Conservation (phyloP, 179 eudicot species). For the Silene noctiflora region DNA sequence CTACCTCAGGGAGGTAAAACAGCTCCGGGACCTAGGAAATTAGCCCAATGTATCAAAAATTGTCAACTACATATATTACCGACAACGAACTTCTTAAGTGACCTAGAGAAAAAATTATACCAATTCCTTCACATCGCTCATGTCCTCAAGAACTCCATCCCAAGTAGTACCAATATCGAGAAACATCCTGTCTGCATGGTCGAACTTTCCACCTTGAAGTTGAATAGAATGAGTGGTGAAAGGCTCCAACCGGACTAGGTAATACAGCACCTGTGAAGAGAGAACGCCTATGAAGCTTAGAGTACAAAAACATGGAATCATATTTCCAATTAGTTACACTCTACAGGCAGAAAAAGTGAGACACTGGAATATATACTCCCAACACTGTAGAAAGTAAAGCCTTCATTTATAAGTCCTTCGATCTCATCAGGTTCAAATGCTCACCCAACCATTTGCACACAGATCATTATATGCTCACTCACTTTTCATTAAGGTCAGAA, state of each 20-base stretch:
- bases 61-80: not conserved
- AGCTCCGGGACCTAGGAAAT: constrained; percentile 84
- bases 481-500: not conserved
- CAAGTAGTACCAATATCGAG: constrained; percentile 86
- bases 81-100: not conserved
- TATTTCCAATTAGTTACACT: constrained; percentile 5
- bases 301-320: not conserved
- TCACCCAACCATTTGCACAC: constrained; percentile 5
- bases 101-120: constrained; percentile 33
- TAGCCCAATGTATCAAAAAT: constrained; percentile 5
- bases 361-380: constrained; percentile 1
- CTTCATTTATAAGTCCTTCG: constrained; percentile 6
- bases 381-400: not conserved
- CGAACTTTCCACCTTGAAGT: constrained; percentile 96
- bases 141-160: constrained; percentile 95
- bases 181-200: constrained; percentile 99
- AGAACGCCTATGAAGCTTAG: constrained; percentile 18
- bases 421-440: constrained; percentile 3
- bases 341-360: not conserved
- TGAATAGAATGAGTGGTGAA: constrained; percentile 93
- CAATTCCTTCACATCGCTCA: constrained; percentile 99
- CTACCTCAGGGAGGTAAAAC: constrained; percentile 91
- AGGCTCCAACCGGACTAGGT: constrained; percentile 93
- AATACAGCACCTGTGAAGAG: constrained; percentile 77
- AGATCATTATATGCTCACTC: not conserved